These are phyloP conservation scores for Chalciporus sphaerocephalus DNA, from an alignment of 768 basidiomycete genomes.

Conservation along the genomic window DNA sequence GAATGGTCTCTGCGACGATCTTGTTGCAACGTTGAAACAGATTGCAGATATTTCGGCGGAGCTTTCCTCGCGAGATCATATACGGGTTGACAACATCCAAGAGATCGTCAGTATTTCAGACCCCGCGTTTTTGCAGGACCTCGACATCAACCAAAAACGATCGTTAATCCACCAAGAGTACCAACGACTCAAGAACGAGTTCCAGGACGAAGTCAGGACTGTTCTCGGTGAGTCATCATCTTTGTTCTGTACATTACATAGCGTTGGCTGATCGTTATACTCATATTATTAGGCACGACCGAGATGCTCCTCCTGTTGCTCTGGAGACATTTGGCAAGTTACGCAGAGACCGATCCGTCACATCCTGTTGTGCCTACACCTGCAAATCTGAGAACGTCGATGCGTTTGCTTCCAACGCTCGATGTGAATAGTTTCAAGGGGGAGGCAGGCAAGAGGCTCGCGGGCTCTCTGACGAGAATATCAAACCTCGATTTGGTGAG, in stretches of 20 bases:
- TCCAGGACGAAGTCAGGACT: constrained; percentile 46
- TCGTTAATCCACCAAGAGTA: constrained; percentile 60
- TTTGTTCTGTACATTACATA: background rate
- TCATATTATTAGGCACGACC: constrained; percentile 46
- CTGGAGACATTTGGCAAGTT: constrained; percentile 77
- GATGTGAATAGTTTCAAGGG: constrained; percentile 55
- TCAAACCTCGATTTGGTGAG: constrained; percentile 48
- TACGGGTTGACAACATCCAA: constrained; percentile 64
- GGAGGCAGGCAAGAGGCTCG: constrained; percentile 54
- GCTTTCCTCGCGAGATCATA: constrained; percentile 65
- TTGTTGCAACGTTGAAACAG: constrained; percentile 58
- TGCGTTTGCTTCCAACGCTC: constrained; percentile 54
- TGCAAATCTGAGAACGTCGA: constrained; percentile 40
- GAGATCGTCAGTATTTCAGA: constrained; percentile 58
- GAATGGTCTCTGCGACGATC: constrained; percentile 55
- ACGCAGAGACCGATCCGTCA: constrained; percentile 36
- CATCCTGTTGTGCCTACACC: constrained; percentile 5
- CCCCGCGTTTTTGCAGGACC: constrained; percentile 52
- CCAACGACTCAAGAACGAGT: constrained; percentile 39
- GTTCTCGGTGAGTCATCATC: constrained; percentile 47
- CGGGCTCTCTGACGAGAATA: constrained; percentile 52
- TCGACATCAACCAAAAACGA: constrained; percentile 68
- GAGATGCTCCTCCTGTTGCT: constrained; percentile 79
- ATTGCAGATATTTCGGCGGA: constrained; percentile 67
- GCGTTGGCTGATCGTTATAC: background rate